Evolutionary conservation across 1,284 basidiomycete genomes (phyloP).

Genomic region (Sporisorium graminicola): DNA sequence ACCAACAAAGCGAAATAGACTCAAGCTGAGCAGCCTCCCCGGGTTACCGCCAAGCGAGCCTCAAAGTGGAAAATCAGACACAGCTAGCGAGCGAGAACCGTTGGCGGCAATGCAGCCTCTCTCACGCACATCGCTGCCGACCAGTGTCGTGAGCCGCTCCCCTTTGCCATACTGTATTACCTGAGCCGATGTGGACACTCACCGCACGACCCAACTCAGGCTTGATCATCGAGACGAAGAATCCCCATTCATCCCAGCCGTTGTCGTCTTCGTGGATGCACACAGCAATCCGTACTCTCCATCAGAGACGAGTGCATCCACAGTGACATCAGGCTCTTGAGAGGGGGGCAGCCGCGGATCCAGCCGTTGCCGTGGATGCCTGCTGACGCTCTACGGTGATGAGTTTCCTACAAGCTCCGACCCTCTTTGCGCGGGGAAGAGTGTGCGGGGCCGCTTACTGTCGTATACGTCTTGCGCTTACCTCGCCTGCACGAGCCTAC

Average conservation of each 20-base stretch:
- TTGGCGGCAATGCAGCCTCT: neutral
- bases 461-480: neutral
- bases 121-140: neutral
- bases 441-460: neutral
- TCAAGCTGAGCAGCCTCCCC: neutral
- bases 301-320: neutral
- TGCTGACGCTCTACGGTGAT: neutral
- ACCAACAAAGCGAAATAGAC: neutral
- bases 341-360: neutral
- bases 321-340: neutral
- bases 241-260: neutral
- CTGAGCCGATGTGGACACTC: neutral
- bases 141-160: neutral
- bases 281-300: neutral
- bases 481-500: neutral
- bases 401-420: neutral
- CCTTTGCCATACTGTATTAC: slow-evolving; percentile 1
- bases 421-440: neutral
- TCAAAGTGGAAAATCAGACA: neutral
- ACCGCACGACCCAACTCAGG: no score
- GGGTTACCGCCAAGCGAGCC: slow-evolving; percentile 13
- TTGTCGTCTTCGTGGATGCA: no score
- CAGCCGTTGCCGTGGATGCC: neutral
- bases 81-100: neutral
- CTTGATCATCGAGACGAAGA: no score